Evolutionary conservation across 192 early-diverging fungal genomes (phyloP), one percentile per base, ranked within the genome.

Genomic region (Mortierella alpina): DNA sequence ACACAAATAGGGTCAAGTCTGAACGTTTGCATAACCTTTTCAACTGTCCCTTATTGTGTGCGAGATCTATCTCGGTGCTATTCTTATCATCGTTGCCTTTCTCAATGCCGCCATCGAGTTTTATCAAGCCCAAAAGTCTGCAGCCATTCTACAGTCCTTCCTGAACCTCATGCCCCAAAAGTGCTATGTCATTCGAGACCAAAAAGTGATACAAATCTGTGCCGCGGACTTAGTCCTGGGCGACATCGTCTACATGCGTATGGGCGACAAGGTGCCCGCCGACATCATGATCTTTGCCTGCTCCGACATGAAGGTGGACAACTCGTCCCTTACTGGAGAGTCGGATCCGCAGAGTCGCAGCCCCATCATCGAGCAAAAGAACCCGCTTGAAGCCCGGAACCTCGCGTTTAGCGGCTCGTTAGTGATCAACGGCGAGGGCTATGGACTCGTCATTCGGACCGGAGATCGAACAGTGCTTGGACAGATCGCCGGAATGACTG

Each of bases 301-400:
- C 62, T 89, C 87, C 39, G 97, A 99, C 58, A 84, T 97, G 63
- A 99, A 99, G 82, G 96, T 97, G 40, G 97, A 99, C 86, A 97
- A 97, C 87, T 97, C 96, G 8, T 96, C 95, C 22, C 82, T 99
- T 41, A 99, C 97, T 4, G 97, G 97, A 54, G 97, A 99, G 86
- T 85, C 93, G 1, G 97, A 97, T 60, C 95, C 97, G 17, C 97
- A 99, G 81, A 91, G 93, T 74, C 91, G 96, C 39, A 76, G 46
- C 9, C 56, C 86, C 0, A 68, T 61, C 10, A 96, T 95, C 82
- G 86, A 78, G 0, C 85, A 90, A 55, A 77, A 89, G 69, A 99
- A 92, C 82, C 95, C 94, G 13, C 89, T 99, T 46, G 96, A 99
- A 76, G 96, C 97, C 2, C 91, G 91, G 22, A 99, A 99, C 75